Base-by-base conservation (phyloP, 805 yeast genomes). In the Helenozyma baotianmanensis region DNA sequence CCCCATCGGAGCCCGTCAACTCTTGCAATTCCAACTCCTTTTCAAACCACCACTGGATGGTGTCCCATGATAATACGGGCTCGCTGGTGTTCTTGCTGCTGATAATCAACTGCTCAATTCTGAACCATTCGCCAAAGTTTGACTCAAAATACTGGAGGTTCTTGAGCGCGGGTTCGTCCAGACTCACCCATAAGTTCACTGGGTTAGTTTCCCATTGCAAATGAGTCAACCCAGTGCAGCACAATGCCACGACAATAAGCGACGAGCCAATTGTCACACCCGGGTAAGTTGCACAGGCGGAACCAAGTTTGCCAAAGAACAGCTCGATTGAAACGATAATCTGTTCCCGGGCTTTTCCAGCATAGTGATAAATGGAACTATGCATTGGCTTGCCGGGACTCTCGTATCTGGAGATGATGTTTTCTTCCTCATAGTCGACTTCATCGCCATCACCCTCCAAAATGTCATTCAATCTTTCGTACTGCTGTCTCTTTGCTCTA, bases 121-220 rank as follows among this genome's bases (percentile, higher is more conserved):
- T 70, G 61, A 82, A 92, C 64, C 92, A 90, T 23, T 94, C 95
- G 1, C 97, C 96, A 58, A 90, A 90, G 40, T 78, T 75, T 14
- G 72, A 70, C 53, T 92, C 96, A 53, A 78, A 90, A 45, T 66
- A 78, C 34, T 68, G 62, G 48, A 80, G 79, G 48, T 90, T 81
- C 25, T 72, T 61, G 33, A 69, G 80, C 9, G 88, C 87, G 3
- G 74, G 77, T 8, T 92, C 82, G 14, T 63, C 51, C 3, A 89
- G 79, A 44, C 92, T 81, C 0, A 92, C 97, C 98, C 98, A 90
- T 19, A 90, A 62, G 40, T 80, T 77, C 3, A 83, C 74, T 0
- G 98, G 97, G 44, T 84, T 68, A 2, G 77, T 77, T 52, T 89
- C 97, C 17, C 89, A 64, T 27, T 76, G 57, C 8, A 80, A 65